Evolutionary conservation across 306 rosid genomes (phyloP), one percentile per base, ranked within the genome.

Genomic region (Ochetophila trinervis): DNA sequence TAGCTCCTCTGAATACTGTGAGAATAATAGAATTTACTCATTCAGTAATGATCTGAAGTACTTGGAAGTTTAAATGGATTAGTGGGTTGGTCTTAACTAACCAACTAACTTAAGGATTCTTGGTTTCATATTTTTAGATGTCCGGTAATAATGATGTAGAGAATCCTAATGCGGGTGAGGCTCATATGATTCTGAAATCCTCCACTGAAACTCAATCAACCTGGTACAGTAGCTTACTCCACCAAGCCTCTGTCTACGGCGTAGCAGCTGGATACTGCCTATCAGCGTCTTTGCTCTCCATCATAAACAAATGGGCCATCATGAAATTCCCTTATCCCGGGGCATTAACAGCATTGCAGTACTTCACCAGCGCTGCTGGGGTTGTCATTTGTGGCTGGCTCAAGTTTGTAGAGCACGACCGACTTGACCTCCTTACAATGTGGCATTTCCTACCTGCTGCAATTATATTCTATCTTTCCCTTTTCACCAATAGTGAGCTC

Each of bases 251-350:
- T 42, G 67, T 89, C 1, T 89, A 89, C 19, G 91, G 96, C 37
- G 72, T 89, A 15, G 93, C 93, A 48, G 93, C 84, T 30, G 96
- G 96, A 22, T 89, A 89, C 64, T 89, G 96, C 67, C 47, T 89
- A 51, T 86, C 96, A 23, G 96, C 96, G 14, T 89, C 96, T 8
- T 66, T 89, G 74, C 90, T 89, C 24, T 89, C 96, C 35, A 89
- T 89, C 34, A 89, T 89, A 57, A 89, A 86, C 78, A 89, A 89
- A 89, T 89, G 92, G 96, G 96, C 93, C 34, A 70, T 89, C 67
- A 89, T 86, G 96, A 86, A 86, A 70, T 89, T 89, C 76, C 96
- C 96, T 55, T 89, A 89, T 68, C 93, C 93, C 0, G 96, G 96
- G 0, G 93, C 93, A 0, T 73, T 89, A 15, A 89, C 96, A 16